These are phyloP conservation scores for Fusarium sp. DNA, from an alignment of 2,329 filamentous ascomycete genomes.

Conservation along the genomic window DNA sequence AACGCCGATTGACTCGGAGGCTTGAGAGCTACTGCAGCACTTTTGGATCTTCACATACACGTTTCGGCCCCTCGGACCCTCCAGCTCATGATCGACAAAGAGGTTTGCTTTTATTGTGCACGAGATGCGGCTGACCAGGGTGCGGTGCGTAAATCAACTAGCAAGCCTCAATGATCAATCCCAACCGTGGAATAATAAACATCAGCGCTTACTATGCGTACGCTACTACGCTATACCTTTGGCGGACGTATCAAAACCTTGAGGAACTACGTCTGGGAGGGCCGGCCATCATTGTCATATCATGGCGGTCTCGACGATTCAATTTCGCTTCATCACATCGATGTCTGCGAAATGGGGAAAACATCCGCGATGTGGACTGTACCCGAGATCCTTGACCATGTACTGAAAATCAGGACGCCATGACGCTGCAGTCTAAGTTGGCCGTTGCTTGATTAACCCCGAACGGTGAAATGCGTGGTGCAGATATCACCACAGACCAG, in stretches of 20 bases:
- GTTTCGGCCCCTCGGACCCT: conserved; percentile 26
- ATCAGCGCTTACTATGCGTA: background rate
- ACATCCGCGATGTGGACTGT: conserved; percentile 25
- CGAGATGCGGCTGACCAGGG: conserved; percentile 9
- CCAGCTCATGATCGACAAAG: conserved; percentile 33
- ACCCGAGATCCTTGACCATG: conserved; percentile 36
- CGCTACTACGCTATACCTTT: conserved; percentile 18
- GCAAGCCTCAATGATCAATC: conserved; percentile 37
- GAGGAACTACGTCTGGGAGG: background rate
- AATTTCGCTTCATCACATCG: conserved; percentile 36
- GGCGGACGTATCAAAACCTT: background rate
- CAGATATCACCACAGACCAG: conserved; percentile 4
- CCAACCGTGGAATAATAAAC: conserved; percentile 9
- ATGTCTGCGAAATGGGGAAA: conserved; percentile 39
- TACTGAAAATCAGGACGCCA: conserved; percentile 6
- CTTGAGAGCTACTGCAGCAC: conserved; percentile 10
- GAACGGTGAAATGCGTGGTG: conserved; percentile 3
- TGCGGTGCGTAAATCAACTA: conserved; percentile 9
- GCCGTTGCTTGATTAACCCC: conserved; percentile 21
- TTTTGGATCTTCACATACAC: conserved; percentile 13
- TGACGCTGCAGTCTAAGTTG: conserved; percentile 7
- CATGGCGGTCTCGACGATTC: conserved; percentile 19
- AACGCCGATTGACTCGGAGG: background rate
- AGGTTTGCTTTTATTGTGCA: conserved; percentile 21
- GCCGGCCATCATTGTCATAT: conserved; percentile 27